Evolutionary conservation across 768 basidiomycete genomes (phyloP).

Genomic region (Mycena floridula): DNA sequence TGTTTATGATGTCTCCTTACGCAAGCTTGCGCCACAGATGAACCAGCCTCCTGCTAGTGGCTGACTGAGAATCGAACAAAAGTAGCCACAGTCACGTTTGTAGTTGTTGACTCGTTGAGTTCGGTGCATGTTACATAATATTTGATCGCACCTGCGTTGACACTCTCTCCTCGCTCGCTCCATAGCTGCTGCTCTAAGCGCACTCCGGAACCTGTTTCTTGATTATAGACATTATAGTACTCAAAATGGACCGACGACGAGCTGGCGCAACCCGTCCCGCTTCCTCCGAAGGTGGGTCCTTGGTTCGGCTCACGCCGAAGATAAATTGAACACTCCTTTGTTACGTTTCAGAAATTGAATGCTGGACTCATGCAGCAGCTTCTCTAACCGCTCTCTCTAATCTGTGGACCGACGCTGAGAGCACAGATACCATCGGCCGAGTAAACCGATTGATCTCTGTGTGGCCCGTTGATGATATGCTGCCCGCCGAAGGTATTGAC

Average conservation of each 20-base stretch:
- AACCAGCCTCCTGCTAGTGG: too few relatives aligned
- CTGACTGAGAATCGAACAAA: too few relatives aligned
- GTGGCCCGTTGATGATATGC: constrained; percentile 68
- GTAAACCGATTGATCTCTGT: constrained; percentile 67
- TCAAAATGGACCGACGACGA: constrained; percentile 69
- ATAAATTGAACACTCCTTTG: constrained; percentile 12
- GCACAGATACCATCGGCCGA: constrained; percentile 57
- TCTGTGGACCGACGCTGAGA: constrained; percentile 43
- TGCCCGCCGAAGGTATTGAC: constrained; percentile 64
- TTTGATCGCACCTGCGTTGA: too few relatives aligned
- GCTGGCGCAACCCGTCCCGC: constrained; percentile 55
- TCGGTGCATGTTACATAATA: too few relatives aligned
- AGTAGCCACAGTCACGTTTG: too few relatives aligned
- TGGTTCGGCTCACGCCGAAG: constrained; percentile 9
- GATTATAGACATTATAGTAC: too few relatives aligned
- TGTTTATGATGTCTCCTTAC: constrained; percentile 79
- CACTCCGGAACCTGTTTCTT: too few relatives aligned
- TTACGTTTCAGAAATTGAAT: constrained; percentile 57
- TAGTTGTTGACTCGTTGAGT: too few relatives aligned
- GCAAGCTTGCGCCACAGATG: constrained; percentile 29
- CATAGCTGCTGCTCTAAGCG: too few relatives aligned
- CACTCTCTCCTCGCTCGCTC: too few relatives aligned
- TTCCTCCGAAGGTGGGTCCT: constrained; percentile 62
- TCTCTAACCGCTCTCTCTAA: constrained; percentile 51
- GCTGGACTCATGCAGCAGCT: constrained; percentile 64